Conservation (phyloP, 2,329 filamentous ascomycete genomes). For the Nothomitra cinnamomea region DNA sequence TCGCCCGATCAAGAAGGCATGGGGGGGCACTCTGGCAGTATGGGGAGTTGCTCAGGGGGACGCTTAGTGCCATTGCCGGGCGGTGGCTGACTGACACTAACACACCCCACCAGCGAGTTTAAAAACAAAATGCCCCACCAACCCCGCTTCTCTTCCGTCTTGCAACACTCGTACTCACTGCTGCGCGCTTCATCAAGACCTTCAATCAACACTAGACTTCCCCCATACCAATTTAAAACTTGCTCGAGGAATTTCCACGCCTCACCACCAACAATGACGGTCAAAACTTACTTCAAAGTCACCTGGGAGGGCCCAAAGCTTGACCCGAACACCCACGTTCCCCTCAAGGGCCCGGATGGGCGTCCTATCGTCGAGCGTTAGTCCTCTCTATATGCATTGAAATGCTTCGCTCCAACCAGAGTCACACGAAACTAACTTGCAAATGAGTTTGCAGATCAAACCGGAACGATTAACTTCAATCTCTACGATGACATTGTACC, state of each 20-base stretch:
- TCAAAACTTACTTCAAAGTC: slow-evolving; percentile 60
- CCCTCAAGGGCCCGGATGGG: slow-evolving; percentile 19
- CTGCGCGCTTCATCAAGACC: not conserved
- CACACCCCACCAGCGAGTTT: not conserved
- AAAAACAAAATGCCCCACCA: slow-evolving; percentile 2
- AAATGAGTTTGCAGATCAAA: slow-evolving; percentile 1
- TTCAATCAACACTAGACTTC: not conserved
- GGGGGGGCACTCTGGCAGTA: not conserved
- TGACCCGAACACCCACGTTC: slow-evolving; percentile 39
- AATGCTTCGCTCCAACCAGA: not conserved
- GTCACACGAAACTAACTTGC: not conserved
- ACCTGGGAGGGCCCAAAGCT: slow-evolving; percentile 57
- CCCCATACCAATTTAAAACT: not conserved
- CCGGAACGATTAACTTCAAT: slow-evolving; percentile 71
- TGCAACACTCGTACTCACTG: not conserved
- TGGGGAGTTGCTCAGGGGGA: not conserved
- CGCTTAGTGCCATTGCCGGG: slow-evolving; percentile 1
- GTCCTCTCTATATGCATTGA: not conserved
- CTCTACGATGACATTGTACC: slow-evolving; percentile 77
- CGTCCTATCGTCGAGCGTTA: not conserved
- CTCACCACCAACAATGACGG: slow-evolving; percentile 56
- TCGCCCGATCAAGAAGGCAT: slow-evolving; percentile 2
- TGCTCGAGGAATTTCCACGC: slow-evolving; percentile 33
- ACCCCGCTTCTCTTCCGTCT: slow-evolving; percentile 1
- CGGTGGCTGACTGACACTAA: not conserved